Conservation (phyloP, 345 rosid species). For the Erodium maritimum region DNA sequence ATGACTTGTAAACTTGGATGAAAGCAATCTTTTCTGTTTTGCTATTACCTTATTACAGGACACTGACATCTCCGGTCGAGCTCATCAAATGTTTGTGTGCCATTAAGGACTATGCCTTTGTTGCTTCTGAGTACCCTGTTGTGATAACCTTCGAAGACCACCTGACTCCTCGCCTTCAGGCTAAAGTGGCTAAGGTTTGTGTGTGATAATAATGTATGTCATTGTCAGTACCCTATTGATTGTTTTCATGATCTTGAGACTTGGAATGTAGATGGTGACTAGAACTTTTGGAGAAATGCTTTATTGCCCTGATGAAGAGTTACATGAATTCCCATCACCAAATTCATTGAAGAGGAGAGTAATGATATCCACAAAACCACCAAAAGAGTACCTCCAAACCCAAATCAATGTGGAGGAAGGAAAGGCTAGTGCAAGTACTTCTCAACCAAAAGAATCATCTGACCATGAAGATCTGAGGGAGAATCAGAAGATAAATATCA, state of each 20-base stretch:
- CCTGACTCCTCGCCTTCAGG: conserved; percentile 48
- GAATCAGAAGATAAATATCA: background rate
- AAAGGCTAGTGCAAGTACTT: background rate
- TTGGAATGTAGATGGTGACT: conserved; percentile 35
- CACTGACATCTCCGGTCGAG: conserved; percentile 49
- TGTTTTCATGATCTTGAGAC: background rate
- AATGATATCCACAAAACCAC: conserved; percentile 81
- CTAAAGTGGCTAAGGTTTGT: conserved; percentile 53
- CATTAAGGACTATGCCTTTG: conserved; percentile 51
- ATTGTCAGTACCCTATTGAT: too few relatives aligned
- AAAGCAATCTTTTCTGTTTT: too few relatives aligned
- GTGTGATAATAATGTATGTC: background rate
- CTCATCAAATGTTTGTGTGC: conserved; percentile 47
- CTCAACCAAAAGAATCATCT: background rate
- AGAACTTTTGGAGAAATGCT: conserved; percentile 37
- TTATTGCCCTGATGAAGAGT: conserved; percentile 24
- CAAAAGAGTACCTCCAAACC: conserved; percentile 48
- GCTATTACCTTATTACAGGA: conserved; percentile 21
- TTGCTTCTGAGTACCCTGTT: conserved; percentile 59
- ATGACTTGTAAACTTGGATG: too few relatives aligned
- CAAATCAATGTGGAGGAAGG: conserved; percentile 10
- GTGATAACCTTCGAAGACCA: conserved; percentile 86
- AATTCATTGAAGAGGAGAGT: conserved; percentile 42
- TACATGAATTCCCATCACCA: conserved; percentile 55
- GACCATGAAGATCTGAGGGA: background rate